These are phyloP conservation scores for Fusarium papillatum DNA, from an alignment of 2,329 filamentous ascomycete genomes.

Conservation along the genomic window DNA sequence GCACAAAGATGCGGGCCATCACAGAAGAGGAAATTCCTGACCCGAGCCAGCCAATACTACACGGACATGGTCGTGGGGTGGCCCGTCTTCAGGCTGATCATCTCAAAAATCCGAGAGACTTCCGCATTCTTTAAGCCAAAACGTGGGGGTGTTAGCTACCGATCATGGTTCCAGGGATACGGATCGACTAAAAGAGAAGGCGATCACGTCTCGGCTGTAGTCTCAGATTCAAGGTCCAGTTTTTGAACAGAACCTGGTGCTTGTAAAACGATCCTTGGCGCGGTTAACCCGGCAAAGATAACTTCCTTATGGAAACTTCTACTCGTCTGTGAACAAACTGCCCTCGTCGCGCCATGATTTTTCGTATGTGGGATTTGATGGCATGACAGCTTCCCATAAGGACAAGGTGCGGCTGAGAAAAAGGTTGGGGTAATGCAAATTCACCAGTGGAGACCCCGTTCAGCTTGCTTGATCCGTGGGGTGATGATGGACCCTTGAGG, in stretches of 20 bases:
- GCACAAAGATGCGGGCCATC: not conserved
- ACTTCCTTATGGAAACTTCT: not conserved
- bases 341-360: not conserved
- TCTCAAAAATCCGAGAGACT: not conserved
- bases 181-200: not conserved
- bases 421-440: conserved; percentile 8
- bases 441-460: not conserved
- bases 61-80: not conserved
- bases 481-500: conserved; percentile 1
- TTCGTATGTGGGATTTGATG: not conserved
- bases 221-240: not conserved
- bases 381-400: conserved; percentile 1
- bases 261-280: not conserved
- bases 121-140: not conserved
- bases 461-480: conserved; percentile 7
- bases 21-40: not conserved
- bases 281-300: not conserved
- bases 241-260: not conserved
- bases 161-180: not conserved
- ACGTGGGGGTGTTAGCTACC: not conserved
- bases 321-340: not conserved
- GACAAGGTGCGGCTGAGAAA: conserved; percentile 3
- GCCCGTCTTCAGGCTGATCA: not conserved
- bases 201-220: not conserved
- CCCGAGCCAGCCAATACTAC: not conserved